Base-by-base conservation (phyloP, 2,329 filamentous ascomycete species). In the Fusarium tricinctum region DNA sequence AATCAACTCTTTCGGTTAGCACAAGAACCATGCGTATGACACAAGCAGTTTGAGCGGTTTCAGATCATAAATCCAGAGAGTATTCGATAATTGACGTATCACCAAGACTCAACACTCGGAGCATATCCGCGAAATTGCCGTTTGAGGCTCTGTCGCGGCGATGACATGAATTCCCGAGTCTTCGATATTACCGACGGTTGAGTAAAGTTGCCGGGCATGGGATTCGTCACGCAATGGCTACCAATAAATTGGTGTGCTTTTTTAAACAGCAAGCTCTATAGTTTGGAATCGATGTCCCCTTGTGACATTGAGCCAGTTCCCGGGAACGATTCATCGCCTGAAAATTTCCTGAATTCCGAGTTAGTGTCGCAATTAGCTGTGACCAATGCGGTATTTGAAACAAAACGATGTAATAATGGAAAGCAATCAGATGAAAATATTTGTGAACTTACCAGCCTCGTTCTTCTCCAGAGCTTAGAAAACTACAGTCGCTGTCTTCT, bases 401-500 rank as follows among this genome's bases (percentile, higher is more conserved):
- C 22, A 28, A 52, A 10, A 30, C 12, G 28, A 10, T 12, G 56
- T 58, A 58, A 49, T 38, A 44, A 30, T 50, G 45, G 57, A 49
- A 63, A 57, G 54, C 49, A 66, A 61, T 19, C 65, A 72, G 40
- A 60, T 47, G 42, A 51, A 23, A 42, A 39, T 26, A 54, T 23
- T 64, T 40, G 40, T 33, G 39, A 55, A 83, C 86, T 78, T 74
- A 96, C 94, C 95, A 98, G 76, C 94, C 94, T 81, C 94, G 86
- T 80, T 98, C 95, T 73, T 92, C 91, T 9, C 95, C 95, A 55
- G 86, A 86, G 54, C 84, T 88, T 70, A 98, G 82, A 79, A 95
- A 97, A 62, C 87, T 90, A 75, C 94, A 97, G 77, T 97, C 93
- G 17, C 93, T 93, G 80, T 97, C 95, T 53, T 87, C 77, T 62